Evolutionary conservation across 805 yeast species (phyloP).

Genomic region (Saturnispora quitensis): DNA sequence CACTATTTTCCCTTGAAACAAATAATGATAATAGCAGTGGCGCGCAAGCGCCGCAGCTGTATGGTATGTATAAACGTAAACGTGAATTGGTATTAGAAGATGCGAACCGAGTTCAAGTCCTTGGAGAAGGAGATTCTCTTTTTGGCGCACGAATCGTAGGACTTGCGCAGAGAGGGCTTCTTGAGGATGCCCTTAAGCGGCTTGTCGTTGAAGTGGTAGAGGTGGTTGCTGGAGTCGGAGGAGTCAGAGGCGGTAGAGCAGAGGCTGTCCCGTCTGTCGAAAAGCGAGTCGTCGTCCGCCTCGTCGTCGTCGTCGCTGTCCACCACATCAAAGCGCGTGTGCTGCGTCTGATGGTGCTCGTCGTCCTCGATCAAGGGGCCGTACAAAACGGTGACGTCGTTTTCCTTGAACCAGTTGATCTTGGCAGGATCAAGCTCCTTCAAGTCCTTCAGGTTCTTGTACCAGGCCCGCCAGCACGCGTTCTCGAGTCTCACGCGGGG

Average conservation of each 20-base stretch:
- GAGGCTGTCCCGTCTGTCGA: conserved; percentile 1
- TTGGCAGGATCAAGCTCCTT: conserved; percentile 35
- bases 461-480: conserved; percentile 95
- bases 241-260: background rate
- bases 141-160: background rate
- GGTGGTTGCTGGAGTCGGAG: background rate
- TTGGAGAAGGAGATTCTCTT: background rate
- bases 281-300: background rate
- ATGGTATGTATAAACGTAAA: background rate
- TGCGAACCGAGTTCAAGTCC: background rate
- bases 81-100: background rate
- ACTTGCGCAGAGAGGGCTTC: background rate
- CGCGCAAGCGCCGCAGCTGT: background rate
- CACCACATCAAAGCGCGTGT: background rate
- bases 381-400: conserved; percentile 46
- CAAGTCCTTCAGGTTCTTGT: conserved; percentile 58
- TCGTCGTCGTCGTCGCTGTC: conserved; percentile 1
- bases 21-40: background rate
- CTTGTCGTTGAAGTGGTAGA: background rate
- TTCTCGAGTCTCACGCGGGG: conserved; percentile 50
- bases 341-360: background rate
- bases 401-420: conserved; percentile 47
- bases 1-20: background rate
- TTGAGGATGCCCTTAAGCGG: background rate
- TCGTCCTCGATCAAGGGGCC: conserved; percentile 35